Conservation (phyloP, 2,329 filamentous ascomycete species). For the Xylogone sp. region DNA sequence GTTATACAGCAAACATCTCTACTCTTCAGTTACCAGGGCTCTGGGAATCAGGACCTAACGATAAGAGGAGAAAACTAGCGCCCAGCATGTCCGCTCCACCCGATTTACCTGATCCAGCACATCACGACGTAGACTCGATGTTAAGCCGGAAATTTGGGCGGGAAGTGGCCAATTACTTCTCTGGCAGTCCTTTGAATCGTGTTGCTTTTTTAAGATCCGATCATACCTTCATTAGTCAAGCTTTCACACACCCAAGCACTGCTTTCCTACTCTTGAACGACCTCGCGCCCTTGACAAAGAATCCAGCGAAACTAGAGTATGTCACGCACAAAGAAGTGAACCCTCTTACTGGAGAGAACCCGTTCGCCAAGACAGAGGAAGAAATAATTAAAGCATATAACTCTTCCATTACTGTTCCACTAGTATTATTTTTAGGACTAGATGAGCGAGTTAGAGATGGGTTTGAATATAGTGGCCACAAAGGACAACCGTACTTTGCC, state of each 20-base stretch:
- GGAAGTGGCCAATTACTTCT: conserved; percentile 81
- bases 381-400: conserved; percentile 71
- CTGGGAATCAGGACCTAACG: not conserved
- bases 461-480: conserved; percentile 61
- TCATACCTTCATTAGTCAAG: conserved; percentile 63
- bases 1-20: too few relatives aligned
- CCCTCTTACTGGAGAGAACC: conserved; percentile 65
- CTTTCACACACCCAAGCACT: conserved; percentile 61
- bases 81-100: conserved; percentile 25
- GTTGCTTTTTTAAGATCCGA: conserved; percentile 74
- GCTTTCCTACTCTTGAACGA: conserved; percentile 77
- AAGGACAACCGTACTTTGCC: conserved; percentile 81
- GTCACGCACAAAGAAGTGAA: conserved; percentile 66
- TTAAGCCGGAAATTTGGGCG: conserved; percentile 73
- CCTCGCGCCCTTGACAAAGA: conserved; percentile 68
- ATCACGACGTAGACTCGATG: conserved; percentile 44
- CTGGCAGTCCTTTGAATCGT: conserved; percentile 72
- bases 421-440: conserved; percentile 81
- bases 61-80: not conserved
- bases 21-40: too few relatives aligned
- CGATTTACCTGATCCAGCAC: conserved; percentile 26
- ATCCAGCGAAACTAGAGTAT: conserved; percentile 60
- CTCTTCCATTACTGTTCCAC: conserved; percentile 61
- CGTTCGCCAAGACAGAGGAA: conserved; percentile 69
- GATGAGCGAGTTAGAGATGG: conserved; percentile 57